Base-by-base conservation (phyloP, 331 rosid genomes). In the Stylosanthes scabra region DNA sequence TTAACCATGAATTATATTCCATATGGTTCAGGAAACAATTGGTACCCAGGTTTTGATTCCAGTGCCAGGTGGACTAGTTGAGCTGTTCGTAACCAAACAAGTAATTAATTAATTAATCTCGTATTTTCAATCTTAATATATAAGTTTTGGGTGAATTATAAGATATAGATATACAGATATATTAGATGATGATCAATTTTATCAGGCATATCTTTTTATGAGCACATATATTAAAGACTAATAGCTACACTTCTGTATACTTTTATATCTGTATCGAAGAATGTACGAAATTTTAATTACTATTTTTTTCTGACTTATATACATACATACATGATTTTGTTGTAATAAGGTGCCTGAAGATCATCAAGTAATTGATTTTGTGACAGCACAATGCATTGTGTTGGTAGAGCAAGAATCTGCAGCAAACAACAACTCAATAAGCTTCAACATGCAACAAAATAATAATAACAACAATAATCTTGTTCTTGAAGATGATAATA, bases 31-130 rank as follows among this genome's bases (percentile, higher is more conserved):
- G 99, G 97, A 95, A 83, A 63, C 82, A 80, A 60, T 74, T 78
- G 93, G 93, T 72, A 91, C 97, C 16, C 87, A 77, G 74, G 96
- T 87, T 76, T 79, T 95, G 81, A 75, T 95, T 82, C 96, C 97
- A 11, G 74, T 84, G 63, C 81, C 90, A 39, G 92, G 93, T 72
- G 97, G 90, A 61, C 74, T 90, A 63, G 77, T 90, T 57, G 97
- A 91, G 86, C 83, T 95, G 52, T 90, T 91, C 70, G 91, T 86
- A 55, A 80, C 85, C 8, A 90, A 87, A 70, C 91, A 91, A 68
- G 97, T 89, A 82, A 31, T 31, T 31, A 31, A 2, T 31, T 31
- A 31, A 31, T 31, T 31, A 31, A 31, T 45, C 29, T 29, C 6
- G 10, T 20, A 42, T 10, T 11, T 54, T 12, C 37, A 31, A 31